Percentiles rank a stretch among this genome's conserved stretches.
phyloP scores from a whole-genome alignment of 805 yeast genomes.

The Saturnispora diversa region DNA sequence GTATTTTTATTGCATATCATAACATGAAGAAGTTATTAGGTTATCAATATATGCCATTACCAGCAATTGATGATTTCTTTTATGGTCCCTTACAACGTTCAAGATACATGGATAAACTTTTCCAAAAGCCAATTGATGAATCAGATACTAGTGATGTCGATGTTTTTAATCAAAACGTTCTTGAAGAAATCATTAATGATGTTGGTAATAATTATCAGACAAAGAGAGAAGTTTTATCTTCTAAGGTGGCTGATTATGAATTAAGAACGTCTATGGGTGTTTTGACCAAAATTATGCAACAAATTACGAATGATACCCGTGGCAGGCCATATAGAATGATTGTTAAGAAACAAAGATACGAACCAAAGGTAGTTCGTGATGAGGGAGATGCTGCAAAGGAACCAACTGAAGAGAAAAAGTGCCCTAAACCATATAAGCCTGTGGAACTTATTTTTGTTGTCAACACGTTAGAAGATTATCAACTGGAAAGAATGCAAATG shows the following conservation, averaged over 20 bases:
- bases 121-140: slow-evolving; percentile 3
- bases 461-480: slow-evolving; percentile 10
- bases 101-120: slow-evolving; percentile 6
- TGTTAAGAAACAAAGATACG: slow-evolving; percentile 13
- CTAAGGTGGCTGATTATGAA: slow-evolving; percentile 57
- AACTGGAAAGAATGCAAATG: slow-evolving; percentile 13
- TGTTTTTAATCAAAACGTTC: slow-evolving; percentile 8
- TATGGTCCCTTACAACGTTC: slow-evolving; percentile 34
- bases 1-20: slow-evolving; percentile 87
- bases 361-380: background rate
- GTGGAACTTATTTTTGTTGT: slow-evolving; percentile 13
- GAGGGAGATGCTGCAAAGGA: slow-evolving; percentile 10
- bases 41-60: slow-evolving; percentile 76
- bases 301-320: slow-evolving; percentile 27
- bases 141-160: background rate
- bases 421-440: slow-evolving; percentile 2
- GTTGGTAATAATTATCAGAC: slow-evolving; percentile 27
- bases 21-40: slow-evolving; percentile 77
- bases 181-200: slow-evolving; percentile 20
- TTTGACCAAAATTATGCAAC: slow-evolving; percentile 39
- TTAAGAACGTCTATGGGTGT: slow-evolving; percentile 52
- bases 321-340: slow-evolving; percentile 33
- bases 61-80: slow-evolving; percentile 57
- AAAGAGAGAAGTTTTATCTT: slow-evolving; percentile 32
- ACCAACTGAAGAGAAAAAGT: background rate